Conservation (phyloP, 805 yeast genomes). For the Kodamaea hsintzibuensis region DNA sequence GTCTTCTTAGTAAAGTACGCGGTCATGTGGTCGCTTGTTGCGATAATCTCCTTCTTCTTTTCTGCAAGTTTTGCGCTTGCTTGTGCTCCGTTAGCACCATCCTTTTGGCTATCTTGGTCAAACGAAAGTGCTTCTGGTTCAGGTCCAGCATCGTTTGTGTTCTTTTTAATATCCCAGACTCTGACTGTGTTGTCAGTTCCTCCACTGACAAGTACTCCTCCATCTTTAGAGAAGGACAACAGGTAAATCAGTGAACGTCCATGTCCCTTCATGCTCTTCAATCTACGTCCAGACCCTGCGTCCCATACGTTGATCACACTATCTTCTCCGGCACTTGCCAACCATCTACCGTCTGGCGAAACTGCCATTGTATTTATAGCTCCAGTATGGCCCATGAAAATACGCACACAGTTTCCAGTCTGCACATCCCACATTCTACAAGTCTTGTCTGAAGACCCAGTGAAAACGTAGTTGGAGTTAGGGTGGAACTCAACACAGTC, state of each 20-base stretch:
- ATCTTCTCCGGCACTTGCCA: conserved; percentile 95
- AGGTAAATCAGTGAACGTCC: conserved; percentile 86
- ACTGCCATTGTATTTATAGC: conserved; percentile 83
- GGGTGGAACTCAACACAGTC: conserved; percentile 96
- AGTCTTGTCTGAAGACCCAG: conserved; percentile 95
- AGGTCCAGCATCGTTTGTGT: conserved; percentile 76
- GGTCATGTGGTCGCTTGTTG: conserved; percentile 87
- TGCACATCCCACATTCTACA: conserved; percentile 98
- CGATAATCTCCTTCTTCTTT: conserved; percentile 67
- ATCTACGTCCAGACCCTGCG: conserved; percentile 82
- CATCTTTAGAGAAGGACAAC: conserved; percentile 80
- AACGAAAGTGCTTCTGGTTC: conserved; percentile 68
- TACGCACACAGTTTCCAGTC: conserved; percentile 84
- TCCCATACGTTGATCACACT: conserved; percentile 90
- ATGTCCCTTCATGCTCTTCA: conserved; percentile 94
- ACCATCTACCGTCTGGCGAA: conserved; percentile 96
- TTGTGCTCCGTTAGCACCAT: conserved; percentile 11
- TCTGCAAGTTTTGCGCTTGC: conserved; percentile 34
- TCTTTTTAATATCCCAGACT: conserved; percentile 92
- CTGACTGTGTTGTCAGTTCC: conserved; percentile 92
- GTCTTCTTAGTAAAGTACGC: conserved; percentile 92
- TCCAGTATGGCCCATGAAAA: conserved; percentile 91
- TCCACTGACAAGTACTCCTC: conserved; percentile 84
- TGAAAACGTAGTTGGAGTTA: conserved; percentile 88
- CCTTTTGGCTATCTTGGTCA: conserved; percentile 12